Percentiles rank a stretch among this genome's conserved stretches.
Conservation (phyloP, 345 rosid genomes). For the Mercurialis annua region DNA sequence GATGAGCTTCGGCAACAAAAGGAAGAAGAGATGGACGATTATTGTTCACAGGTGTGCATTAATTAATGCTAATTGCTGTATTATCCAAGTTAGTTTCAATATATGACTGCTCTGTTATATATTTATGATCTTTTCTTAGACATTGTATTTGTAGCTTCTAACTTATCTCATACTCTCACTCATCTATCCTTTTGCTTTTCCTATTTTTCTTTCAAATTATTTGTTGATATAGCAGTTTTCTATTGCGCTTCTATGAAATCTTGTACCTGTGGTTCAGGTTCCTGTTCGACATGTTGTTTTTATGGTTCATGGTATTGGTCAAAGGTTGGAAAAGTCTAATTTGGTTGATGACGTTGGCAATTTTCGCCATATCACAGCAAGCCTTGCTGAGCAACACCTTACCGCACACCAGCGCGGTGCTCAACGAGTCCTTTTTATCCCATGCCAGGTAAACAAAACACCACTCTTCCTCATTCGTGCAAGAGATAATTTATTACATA, state of each 20-base stretch:
- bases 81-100: conserved; percentile 10
- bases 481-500: not conserved
- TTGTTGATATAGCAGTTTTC: not conserved
- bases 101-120: not conserved
- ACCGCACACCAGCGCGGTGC: conserved; percentile 63
- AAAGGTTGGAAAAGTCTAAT: conserved; percentile 93
- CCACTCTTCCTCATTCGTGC: not conserved
- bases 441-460: conserved; percentile 69
- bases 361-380: conserved; percentile 77
- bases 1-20: conserved; percentile 80
- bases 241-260: not conserved
- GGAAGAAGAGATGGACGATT: conserved; percentile 96
- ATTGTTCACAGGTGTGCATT: conserved; percentile 80
- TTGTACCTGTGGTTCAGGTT: conserved; percentile 53
- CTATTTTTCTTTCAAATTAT: not conserved
- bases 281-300: conserved; percentile 93
- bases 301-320: conserved; percentile 99
- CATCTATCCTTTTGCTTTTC: not conserved
- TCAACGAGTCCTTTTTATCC: conserved; percentile 88
- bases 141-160: not conserved
- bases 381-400: conserved; percentile 75
- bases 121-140: conserved; percentile 1
- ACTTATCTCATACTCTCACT: too few species aligned
- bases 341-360: conserved; percentile 92
- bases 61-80: conserved; percentile 3